phyloP scores from a whole-genome alignment of 345 rosid species.

The Lenwebbia sp. region DNA sequence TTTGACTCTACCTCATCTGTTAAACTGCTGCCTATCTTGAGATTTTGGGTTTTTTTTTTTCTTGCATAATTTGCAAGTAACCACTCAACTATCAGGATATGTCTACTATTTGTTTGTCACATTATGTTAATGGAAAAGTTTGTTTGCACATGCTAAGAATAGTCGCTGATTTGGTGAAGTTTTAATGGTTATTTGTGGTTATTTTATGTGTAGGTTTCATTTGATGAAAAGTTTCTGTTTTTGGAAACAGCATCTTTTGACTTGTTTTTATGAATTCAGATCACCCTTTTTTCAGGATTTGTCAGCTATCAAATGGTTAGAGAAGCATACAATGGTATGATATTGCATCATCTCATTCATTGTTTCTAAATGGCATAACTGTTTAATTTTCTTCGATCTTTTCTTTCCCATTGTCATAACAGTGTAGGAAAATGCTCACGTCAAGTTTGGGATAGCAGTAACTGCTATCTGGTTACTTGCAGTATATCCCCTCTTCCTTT shows the following conservation, averaged over 20 bases:
- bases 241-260: background rate
- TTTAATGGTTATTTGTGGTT: background rate
- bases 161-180: background rate
- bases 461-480: background rate
- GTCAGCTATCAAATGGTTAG: conserved; percentile 98
- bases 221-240: background rate
- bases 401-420: background rate
- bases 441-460: background rate
- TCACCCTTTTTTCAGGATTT: conserved; percentile 96
- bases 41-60: background rate
- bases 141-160: background rate
- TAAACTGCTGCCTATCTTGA: background rate
- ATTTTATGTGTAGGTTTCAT: background rate
- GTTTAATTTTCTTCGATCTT: background rate
- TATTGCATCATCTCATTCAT: background rate
- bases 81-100: background rate
- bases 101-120: background rate
- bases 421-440: background rate
- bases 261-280: conserved; percentile 31
- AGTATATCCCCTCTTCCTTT: background rate
- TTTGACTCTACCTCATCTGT: background rate
- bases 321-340: conserved; percentile 87
- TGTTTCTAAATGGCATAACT: background rate
- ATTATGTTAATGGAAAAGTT: background rate
- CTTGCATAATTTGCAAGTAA: background rate